Conservation (phyloP, 768 basidiomycete species). For the Baorangia bicolor region DNA sequence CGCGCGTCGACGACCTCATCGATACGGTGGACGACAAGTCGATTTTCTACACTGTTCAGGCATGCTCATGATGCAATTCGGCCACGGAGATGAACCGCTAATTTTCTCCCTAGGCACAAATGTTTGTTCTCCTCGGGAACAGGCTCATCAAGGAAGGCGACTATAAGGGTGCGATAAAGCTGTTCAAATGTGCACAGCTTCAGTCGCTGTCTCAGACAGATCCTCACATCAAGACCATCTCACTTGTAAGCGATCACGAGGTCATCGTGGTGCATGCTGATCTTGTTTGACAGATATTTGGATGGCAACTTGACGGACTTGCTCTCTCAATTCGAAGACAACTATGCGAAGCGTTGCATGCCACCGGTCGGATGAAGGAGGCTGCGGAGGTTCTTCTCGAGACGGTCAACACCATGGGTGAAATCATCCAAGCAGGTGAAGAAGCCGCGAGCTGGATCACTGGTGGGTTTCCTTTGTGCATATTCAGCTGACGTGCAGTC, state of each 20-base stretch:
- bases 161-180: slow-evolving; percentile 10
- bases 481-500: neutral
- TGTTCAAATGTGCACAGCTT: slow-evolving; percentile 7
- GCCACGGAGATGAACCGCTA: neutral
- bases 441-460: slow-evolving; percentile 1
- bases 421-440: neutral
- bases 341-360: slow-evolving; percentile 13
- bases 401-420: slow-evolving; percentile 1
- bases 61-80: neutral
- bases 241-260: slow-evolving; percentile 4
- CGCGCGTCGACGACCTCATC: slow-evolving; percentile 11
- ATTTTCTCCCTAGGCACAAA: slow-evolving; percentile 11
- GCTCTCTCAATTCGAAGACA: slow-evolving; percentile 3
- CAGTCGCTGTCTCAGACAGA: neutral
- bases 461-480: neutral
- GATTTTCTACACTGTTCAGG: slow-evolving; percentile 9
- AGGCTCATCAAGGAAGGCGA: slow-evolving; percentile 5
- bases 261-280: neutral
- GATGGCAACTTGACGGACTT: slow-evolving; percentile 12
- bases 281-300: slow-evolving; percentile 9
- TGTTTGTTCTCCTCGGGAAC: slow-evolving; percentile 13
- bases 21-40: slow-evolving; percentile 9
- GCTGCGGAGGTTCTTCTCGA: slow-evolving; percentile 11
- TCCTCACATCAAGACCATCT: slow-evolving; percentile 9
- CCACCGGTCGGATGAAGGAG: slow-evolving; percentile 10